phyloP scores from a whole-genome alignment of 257 asterid genomes.

The Capsicum rhomboideum region DNA sequence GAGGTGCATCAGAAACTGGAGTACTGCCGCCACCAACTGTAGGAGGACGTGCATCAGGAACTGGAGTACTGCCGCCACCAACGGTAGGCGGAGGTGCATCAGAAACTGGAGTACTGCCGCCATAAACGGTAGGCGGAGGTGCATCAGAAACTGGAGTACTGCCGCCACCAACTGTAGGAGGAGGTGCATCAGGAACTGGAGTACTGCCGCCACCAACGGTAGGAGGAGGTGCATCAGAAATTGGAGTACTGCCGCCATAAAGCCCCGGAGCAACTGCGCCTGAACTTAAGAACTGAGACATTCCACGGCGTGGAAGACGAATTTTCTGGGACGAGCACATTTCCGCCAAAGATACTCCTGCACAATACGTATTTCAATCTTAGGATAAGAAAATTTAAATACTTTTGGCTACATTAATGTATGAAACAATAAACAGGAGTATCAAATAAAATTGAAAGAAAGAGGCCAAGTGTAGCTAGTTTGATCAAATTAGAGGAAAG shows the following conservation, averaged over 20 bases:
- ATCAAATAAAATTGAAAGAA: no score
- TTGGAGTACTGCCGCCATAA: neutral
- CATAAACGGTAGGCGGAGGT: neutral
- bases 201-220: no score
- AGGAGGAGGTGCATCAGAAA: neutral
- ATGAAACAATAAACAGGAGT: neutral
- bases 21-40: no score
- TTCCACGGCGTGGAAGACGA: slow-evolving; percentile 42
- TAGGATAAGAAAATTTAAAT: neutral
- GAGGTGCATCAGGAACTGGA: no score
- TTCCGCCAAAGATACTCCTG: slow-evolving; percentile 56
- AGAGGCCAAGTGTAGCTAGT: no score
- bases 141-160: neutral
- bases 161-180: no score
- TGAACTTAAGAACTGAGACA: slow-evolving; percentile 42
- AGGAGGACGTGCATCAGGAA: no score
- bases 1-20: no score
- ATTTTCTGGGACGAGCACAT: slow-evolving; percentile 48
- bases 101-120: no score
- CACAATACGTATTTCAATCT: neutral
- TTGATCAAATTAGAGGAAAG: no score
- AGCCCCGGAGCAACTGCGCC: slow-evolving; percentile 21
- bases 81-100: neutral
- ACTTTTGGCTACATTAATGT: neutral
- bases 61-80: no score